Conservation (phyloP, 2,329 filamentous ascomycete genomes). For the Apiospora phragmitis region DNA sequence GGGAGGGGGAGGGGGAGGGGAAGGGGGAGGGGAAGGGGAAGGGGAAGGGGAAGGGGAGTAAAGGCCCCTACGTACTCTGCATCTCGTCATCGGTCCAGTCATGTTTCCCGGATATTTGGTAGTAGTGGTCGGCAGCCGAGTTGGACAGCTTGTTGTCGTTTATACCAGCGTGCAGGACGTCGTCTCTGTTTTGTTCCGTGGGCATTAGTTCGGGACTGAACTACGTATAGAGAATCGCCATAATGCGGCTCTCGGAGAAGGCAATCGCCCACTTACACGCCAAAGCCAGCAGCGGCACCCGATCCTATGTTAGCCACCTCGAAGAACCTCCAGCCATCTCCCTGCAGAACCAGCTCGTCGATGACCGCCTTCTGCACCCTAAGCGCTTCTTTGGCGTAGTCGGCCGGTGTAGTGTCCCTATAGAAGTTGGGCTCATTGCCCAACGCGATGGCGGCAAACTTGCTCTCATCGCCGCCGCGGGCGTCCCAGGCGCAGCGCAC, state of each 20-base stretch:
- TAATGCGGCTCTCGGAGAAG: too few species aligned
- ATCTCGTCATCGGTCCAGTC: not conserved
- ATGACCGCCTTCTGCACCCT: constrained; percentile 11
- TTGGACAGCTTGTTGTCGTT: constrained; percentile 11
- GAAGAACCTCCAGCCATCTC: constrained; percentile 13
- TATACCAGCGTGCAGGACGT: constrained; percentile 10
- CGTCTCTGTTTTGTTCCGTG: constrained; percentile 10
- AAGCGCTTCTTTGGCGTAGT: constrained; percentile 13
- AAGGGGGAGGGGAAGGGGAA: too few species aligned
- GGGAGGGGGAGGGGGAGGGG: too few species aligned
- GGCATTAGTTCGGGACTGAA: too few species aligned
- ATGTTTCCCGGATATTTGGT: constrained; percentile 11
- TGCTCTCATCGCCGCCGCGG: constrained; percentile 3
- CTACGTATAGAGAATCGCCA: not conserved
- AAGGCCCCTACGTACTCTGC: constrained; percentile 6
- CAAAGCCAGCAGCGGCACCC: not conserved
- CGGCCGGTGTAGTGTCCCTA: not conserved
- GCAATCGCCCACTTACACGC: constrained; percentile 7
- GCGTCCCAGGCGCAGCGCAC: constrained; percentile 8
- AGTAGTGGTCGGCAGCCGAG: constrained; percentile 15
- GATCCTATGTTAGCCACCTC: constrained; percentile 9
- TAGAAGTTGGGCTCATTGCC: constrained; percentile 17
- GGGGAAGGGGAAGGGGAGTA: not conserved
- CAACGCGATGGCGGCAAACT: constrained; percentile 12
- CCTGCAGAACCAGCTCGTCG: constrained; percentile 9